Evolutionary conservation across 2,329 filamentous ascomycete genomes (phyloP), one percentile per base, ranked within the genome.

Genomic region (Sphaerulina musiva): DNA sequence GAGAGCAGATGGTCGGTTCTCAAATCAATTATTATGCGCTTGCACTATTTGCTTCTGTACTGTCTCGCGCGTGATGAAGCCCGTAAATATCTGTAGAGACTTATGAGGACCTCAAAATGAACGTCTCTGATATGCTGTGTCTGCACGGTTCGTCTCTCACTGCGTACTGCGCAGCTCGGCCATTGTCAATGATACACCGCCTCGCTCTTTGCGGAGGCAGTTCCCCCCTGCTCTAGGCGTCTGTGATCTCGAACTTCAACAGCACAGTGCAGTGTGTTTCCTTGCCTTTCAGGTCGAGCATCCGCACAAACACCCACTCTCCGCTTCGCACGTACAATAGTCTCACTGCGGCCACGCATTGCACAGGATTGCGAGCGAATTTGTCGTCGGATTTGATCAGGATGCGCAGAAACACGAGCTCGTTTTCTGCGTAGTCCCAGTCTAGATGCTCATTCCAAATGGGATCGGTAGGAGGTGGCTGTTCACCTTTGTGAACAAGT

Each of bases 361-460:
- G 77, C 49, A 82, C 78, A 0, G 83, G 82, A 59, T 87, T 87
- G 43, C 71, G 72, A 0, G 80, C 72, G 67, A 81, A 86, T 57
- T 76, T 77, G 55, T 84, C 81, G 55, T 86, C 83, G 59, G 79
- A 83, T 74, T 87, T 87, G 69, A 87, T 76, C 41, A 86, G 71
- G 55, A 87, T 74, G 0, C 84, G 74, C 60, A 87, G 59, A 61
- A 87, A 87, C 0, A 78, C 77, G 46, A 87, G 64, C 65, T 86
- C 83, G 59, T 81, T 84, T 53, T 85, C 83, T 5, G 84, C 80
- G 61, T 80, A 86, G 56, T 83, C 80, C 84, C 84, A 87, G 63
- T 84, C 81, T 7, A 87, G 70, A 11, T 72, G 73, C 67, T 86
- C 82, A 59, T 86, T 77, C 83, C 82, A 87, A 6, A 87, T 48